phyloP scores from a whole-genome alignment of 2,329 filamentous ascomycete species.

The Lanzia echinophila region DNA sequence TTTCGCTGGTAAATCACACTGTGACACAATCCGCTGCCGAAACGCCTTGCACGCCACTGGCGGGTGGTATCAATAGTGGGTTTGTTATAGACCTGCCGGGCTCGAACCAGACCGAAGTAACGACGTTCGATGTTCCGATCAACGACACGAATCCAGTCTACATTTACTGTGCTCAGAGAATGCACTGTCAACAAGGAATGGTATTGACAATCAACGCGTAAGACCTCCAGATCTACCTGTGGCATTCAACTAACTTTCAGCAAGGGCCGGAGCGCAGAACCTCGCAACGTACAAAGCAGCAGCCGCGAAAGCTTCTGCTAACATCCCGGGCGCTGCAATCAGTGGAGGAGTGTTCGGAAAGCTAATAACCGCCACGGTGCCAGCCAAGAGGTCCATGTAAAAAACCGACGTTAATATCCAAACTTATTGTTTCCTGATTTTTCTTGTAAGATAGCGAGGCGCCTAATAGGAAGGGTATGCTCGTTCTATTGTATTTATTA shows the following conservation, averaged over 20 bases:
- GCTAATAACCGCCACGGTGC: slow-evolving; percentile 1
- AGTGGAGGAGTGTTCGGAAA: background rate
- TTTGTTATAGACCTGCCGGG: slow-evolving; percentile 66
- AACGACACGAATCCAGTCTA: slow-evolving; percentile 66
- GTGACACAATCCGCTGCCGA: slow-evolving; percentile 72
- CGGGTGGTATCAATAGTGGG: slow-evolving; percentile 40
- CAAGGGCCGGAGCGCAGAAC: slow-evolving; percentile 1
- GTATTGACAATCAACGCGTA: slow-evolving; percentile 37
- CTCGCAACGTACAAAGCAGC: slow-evolving; percentile 1
- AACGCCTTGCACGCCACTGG: slow-evolving; percentile 59
- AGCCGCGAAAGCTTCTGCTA: background rate
- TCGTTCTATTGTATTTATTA: too few species aligned
- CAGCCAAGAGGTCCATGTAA: background rate
- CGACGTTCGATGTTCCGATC: slow-evolving; percentile 59
- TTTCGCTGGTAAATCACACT: slow-evolving; percentile 65
- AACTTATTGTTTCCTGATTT: too few species aligned
- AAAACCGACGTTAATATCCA: too few species aligned
- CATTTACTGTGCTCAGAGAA: slow-evolving; percentile 69
- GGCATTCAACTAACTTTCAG: background rate
- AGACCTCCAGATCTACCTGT: background rate
- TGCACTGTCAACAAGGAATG: slow-evolving; percentile 58
- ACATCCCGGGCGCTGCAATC: background rate
- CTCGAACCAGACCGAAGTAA: slow-evolving; percentile 42
- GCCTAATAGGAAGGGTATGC: too few species aligned
- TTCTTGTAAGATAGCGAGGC: too few species aligned